phyloP scores from a whole-genome alignment of 768 basidiomycete genomes.

The Mrakia frigida region DNA sequence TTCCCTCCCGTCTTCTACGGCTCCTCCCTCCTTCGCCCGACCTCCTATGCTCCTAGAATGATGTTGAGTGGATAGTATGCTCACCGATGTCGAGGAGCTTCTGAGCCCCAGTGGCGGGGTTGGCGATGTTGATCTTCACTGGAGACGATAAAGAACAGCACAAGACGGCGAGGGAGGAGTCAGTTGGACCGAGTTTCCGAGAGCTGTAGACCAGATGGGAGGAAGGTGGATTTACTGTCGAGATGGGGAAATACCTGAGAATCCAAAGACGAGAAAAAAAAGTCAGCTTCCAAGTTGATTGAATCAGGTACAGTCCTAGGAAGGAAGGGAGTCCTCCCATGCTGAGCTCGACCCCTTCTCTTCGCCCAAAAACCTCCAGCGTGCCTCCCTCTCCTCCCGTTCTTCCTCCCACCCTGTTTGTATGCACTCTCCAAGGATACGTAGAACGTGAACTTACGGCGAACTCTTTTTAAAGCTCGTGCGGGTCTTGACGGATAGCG shows the following conservation, averaged over 20 bases:
- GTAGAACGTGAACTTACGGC: no score
- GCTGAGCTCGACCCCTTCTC: constrained; percentile 1
- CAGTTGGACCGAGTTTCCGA: constrained; percentile 3
- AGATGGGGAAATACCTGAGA: neutral
- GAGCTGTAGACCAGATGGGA: neutral
- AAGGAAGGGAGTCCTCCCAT: neutral
- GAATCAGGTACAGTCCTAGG: neutral
- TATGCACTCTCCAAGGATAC: no score
- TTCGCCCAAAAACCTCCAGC: no score
- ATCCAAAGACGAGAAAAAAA: neutral
- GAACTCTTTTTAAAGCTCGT: no score
- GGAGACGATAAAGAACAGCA: neutral
- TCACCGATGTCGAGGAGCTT: constrained; percentile 79
- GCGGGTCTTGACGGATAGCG: no score
- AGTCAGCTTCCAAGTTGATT: neutral
- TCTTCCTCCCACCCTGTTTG: no score
- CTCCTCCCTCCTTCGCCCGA: neutral
- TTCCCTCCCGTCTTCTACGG: constrained; percentile 51
- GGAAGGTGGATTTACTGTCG: neutral
- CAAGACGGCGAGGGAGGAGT: neutral
- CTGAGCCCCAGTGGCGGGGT: constrained; percentile 81
- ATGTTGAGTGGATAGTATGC: neutral
- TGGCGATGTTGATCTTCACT: constrained; percentile 96
- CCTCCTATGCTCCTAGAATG: neutral
- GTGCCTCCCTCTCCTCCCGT: no score